Conservation (phyloP, 1,284 basidiomycete genomes). For the Afroboletus lepidellus region DNA sequence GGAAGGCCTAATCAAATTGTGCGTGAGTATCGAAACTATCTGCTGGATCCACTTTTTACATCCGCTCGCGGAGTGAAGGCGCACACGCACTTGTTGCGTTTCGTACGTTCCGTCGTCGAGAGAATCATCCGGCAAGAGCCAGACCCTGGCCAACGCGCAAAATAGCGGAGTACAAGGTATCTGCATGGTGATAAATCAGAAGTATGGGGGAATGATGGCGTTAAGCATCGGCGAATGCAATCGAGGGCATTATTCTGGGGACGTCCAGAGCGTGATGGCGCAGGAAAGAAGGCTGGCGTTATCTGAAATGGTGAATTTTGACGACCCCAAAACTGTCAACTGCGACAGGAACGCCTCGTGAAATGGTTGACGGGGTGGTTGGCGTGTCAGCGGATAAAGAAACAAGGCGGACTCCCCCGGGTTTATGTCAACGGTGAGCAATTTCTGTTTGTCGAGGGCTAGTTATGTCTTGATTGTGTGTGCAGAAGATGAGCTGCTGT, state of each 20-base stretch:
- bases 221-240: background rate
- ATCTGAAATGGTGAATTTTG: slow-evolving; percentile 4
- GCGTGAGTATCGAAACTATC: slow-evolving; percentile 2
- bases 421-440: slow-evolving; percentile 33
- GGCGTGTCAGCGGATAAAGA: slow-evolving; percentile 13
- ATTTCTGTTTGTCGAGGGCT: slow-evolving; percentile 11
- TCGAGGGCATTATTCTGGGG: slow-evolving; percentile 5
- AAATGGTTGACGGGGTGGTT: slow-evolving; percentile 9
- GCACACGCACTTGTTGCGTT: slow-evolving; percentile 22
- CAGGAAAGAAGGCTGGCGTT: background rate
- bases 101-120: slow-evolving; percentile 5
- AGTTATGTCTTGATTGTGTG: slow-evolving; percentile 6
- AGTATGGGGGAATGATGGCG: background rate
- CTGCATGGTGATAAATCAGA: slow-evolving; percentile 15
- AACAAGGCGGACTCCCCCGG: background rate
- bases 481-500: slow-evolving; percentile 1
- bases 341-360: slow-evolving; percentile 23
- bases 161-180: slow-evolving; percentile 4
- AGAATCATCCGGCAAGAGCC: slow-evolving; percentile 8
- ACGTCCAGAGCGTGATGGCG: slow-evolving; percentile 9
- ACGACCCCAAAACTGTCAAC: slow-evolving; percentile 36
- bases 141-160: slow-evolving; percentile 22
- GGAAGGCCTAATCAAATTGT: slow-evolving; percentile 6
- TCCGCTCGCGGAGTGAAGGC: slow-evolving; percentile 13
- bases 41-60: slow-evolving; percentile 17